These are phyloP conservation scores for Quercus cerris DNA, from an alignment of 306 rosid species.

Conservation along the genomic window DNA sequence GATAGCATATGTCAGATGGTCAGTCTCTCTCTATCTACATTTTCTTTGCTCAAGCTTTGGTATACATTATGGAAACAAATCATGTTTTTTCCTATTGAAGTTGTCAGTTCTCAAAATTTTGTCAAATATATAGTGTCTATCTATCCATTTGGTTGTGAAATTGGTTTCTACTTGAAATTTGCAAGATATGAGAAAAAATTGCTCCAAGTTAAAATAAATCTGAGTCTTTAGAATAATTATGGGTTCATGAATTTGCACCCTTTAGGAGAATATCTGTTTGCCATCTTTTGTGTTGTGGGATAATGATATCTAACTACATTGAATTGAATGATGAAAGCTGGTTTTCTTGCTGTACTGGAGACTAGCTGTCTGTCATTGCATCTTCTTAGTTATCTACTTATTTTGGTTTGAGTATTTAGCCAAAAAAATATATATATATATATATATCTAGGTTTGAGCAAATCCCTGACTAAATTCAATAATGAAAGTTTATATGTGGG, in stretches of 20 bases:
- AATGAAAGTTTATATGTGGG: neutral
- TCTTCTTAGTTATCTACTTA: neutral
- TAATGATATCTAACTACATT: neutral
- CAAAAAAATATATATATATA: too few species aligned
- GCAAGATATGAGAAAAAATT: neutral
- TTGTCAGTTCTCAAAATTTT: neutral
- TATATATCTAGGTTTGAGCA: neutral
- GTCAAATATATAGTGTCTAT: neutral
- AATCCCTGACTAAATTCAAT: neutral
- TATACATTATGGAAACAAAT: neutral
- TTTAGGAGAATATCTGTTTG: neutral
- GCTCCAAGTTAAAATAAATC: neutral
- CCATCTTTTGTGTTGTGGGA: neutral
- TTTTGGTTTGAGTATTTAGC: neutral
- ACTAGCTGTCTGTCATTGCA: neutral
- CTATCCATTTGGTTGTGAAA: neutral
- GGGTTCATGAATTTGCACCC: neutral
- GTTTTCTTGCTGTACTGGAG: neutral
- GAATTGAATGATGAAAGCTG: neutral
- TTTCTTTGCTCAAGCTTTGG: constrained; percentile 10
- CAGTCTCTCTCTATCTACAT: constrained; percentile 32
- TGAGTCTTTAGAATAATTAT: neutral
- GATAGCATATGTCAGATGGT: constrained; percentile 84
- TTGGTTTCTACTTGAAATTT: neutral
- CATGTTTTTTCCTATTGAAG: constrained; percentile 5